Conservation (phyloP, 2,329 filamentous ascomycete species). For the Microcyclospora tardicrescens region DNA sequence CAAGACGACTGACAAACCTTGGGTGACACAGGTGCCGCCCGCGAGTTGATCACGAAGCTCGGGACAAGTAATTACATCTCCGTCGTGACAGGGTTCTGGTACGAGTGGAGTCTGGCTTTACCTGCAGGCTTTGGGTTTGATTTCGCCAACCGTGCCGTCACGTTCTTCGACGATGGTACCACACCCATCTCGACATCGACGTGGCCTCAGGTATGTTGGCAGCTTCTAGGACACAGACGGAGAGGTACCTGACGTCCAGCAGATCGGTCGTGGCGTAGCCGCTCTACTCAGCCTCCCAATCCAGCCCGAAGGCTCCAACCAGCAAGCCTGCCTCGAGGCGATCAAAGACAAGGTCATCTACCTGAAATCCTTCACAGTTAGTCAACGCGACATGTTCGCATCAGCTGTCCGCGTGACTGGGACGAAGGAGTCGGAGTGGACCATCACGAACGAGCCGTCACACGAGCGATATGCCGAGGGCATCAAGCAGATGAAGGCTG, state of each 20-base stretch:
- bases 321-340: constrained; percentile 27
- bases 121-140: constrained; percentile 26
- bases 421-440: constrained; percentile 49
- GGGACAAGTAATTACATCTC: constrained; percentile 17
- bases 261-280: constrained; percentile 39
- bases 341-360: constrained; percentile 40
- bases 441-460: constrained; percentile 36
- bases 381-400: constrained; percentile 52
- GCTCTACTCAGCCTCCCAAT: constrained; percentile 23
- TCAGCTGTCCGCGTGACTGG: constrained; percentile 46
- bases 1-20: too few relatives aligned
- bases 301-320: constrained; percentile 26
- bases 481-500: constrained; percentile 30
- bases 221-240: too few relatives aligned
- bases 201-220: constrained; percentile 34
- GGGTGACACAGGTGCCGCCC: neutral
- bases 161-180: constrained; percentile 42
- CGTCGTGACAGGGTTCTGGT: constrained; percentile 24
- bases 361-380: constrained; percentile 44
- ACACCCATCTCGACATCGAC: constrained; percentile 46
- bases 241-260: too few relatives aligned
- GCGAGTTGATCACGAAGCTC: constrained; percentile 15
- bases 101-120: constrained; percentile 26
- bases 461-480: constrained; percentile 39
- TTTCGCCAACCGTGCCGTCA: constrained; percentile 17